Conservation (phyloP, 106 monocot species). For the Platanthera guangdongensis region DNA sequence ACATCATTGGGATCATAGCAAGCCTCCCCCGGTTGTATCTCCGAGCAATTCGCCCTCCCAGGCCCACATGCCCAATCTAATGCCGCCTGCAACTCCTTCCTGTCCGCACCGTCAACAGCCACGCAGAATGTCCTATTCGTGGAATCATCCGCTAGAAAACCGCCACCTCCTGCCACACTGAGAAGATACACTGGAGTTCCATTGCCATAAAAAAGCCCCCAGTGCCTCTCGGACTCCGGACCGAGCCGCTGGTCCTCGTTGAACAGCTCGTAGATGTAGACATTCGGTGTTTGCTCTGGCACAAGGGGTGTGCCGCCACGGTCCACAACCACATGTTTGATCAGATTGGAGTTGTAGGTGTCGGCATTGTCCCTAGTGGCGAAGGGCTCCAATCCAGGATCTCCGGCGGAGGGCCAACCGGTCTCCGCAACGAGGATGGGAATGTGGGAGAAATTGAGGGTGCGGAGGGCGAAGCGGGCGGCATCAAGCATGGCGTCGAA, state of each 20-base stretch:
- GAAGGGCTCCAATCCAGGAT: constrained; percentile 35
- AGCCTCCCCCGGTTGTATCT: constrained; percentile 76
- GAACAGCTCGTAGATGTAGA: constrained; percentile 90
- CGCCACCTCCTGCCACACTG: constrained; percentile 65
- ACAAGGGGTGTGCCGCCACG: constrained; percentile 61
- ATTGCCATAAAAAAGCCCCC: constrained; percentile 83
- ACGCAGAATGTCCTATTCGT: constrained; percentile 81
- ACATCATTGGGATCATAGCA: constrained; percentile 78
- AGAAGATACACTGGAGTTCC: constrained; percentile 64
- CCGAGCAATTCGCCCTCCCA: constrained; percentile 65
- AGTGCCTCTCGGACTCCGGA: constrained; percentile 69
- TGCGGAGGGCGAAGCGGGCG: constrained; percentile 60
- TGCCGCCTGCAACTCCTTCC: constrained; percentile 62
- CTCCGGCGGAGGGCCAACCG: constrained; percentile 84
- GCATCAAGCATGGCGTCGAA: constrained; percentile 92
- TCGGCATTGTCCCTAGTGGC: constrained; percentile 73
- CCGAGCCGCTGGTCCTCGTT: constrained; percentile 68
- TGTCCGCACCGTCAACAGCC: constrained; percentile 48
- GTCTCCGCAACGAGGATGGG: constrained; percentile 71
- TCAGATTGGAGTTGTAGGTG: constrained; percentile 75
- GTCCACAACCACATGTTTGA: constrained; percentile 61
- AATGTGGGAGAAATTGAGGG: constrained; percentile 53
- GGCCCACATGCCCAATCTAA: constrained; percentile 97
- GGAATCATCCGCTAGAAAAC: constrained; percentile 80
- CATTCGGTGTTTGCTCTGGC: constrained; percentile 57